Evolutionary conservation across 73 alveolate genomes (phyloP).

Genomic region (Tetrahymena malaccensis): DNA sequence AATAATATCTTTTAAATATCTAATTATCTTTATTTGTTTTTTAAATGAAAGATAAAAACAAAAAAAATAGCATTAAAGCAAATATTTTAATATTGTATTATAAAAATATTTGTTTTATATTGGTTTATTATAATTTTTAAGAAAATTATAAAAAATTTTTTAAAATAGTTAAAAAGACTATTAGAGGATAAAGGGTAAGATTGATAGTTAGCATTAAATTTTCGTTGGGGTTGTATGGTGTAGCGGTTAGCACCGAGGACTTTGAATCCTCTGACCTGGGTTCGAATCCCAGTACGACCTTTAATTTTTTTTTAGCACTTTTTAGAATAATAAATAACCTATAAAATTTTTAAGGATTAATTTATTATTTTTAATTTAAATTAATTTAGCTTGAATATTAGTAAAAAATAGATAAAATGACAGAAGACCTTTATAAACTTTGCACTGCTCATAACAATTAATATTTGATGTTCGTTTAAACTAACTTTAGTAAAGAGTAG

Average conservation of each 20-base stretch:
- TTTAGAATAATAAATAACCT: not conserved
- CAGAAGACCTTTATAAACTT: not conserved
- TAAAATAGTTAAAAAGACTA: not conserved
- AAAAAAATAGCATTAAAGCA: not conserved
- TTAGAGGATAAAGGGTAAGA: not conserved
- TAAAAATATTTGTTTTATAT: too few relatives aligned
- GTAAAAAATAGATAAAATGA: not conserved
- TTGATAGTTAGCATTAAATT: not conserved
- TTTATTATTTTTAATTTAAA: too few relatives aligned
- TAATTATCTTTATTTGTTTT: too few relatives aligned
- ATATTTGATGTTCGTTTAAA: not conserved
- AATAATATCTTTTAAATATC: not conserved
- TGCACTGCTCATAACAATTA: not conserved
- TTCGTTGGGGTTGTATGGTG: conserved; percentile 1
- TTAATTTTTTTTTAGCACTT: not conserved
- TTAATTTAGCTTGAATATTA: not conserved
- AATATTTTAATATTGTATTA: too few relatives aligned
- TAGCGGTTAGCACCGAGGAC: conserved; percentile 4
- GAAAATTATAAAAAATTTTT: not conserved
- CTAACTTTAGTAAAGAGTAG: not conserved
- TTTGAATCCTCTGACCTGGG: conserved; percentile 2
- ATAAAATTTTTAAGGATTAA: too few relatives aligned
- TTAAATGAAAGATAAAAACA: not conserved
- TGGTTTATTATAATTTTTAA: too few relatives aligned
- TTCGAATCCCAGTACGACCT: conserved; percentile 2